Conservation (phyloP, 2,329 filamentous ascomycete genomes). For the Paraconiothyrium sp. region DNA sequence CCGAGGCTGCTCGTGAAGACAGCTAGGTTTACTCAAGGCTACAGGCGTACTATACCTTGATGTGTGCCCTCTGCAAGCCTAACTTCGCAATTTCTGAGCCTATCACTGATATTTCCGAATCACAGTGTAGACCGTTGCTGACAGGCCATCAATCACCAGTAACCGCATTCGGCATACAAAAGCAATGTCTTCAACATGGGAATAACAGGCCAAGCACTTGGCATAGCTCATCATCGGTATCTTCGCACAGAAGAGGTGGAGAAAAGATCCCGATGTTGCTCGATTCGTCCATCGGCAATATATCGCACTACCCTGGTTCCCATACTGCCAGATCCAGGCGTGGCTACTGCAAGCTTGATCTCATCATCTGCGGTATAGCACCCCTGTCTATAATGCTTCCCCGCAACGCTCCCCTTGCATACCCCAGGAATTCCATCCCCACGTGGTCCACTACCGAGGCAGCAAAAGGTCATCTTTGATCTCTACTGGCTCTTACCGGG, state of each 20-base stretch:
- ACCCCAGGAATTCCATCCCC: background rate
- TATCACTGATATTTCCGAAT: background rate
- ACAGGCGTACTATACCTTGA: background rate
- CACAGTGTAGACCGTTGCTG: background rate
- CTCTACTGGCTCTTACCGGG: background rate
- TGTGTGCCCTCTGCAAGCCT: background rate
- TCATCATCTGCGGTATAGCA: background rate
- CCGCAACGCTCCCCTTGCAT: background rate
- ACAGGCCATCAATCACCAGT: background rate
- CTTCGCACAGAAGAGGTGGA: background rate
- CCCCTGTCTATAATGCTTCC: background rate
- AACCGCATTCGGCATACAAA: background rate
- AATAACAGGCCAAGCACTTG: background rate
- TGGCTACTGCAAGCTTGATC: background rate
- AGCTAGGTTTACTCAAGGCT: background rate
- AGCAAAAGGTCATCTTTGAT: background rate
- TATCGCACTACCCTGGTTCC: background rate
- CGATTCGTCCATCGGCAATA: background rate
- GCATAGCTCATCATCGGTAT: background rate
- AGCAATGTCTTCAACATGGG: background rate
- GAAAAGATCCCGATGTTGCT: background rate
- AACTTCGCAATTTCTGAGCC: background rate
- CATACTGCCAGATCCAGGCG: background rate
- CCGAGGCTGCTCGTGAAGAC: background rate
- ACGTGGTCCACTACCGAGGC: background rate